Base-by-base conservation (phyloP, 768 basidiomycete species). In the Psilocybe subaeruginosa region DNA sequence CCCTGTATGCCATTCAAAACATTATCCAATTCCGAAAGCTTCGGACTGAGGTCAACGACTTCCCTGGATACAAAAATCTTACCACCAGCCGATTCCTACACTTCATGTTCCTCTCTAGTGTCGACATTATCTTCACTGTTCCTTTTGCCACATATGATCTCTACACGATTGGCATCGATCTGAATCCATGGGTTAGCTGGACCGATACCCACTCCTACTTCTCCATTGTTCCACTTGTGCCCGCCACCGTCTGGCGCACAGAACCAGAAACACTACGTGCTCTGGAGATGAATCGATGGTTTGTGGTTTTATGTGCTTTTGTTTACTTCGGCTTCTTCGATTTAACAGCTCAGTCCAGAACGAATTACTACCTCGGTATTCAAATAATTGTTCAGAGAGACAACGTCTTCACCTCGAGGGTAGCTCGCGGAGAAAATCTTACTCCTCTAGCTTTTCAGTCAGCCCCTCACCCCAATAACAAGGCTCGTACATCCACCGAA, bases 241-340 rank as follows among this genome's bases (percentile, higher is more conserved):
- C 23, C 2, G 23, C 23, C 23, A 23, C 23, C 23, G 23, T 77
- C 33, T 87, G 85, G 85, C 75, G 73, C 46, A 14, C 11, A 4
- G 29, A 46, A 31, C 55, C 41, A 7, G 3, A 27, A 16, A 31
- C 14, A 45, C 12, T 27, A n/a, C 55, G 6, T 16, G 41, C 14
- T 6, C 6, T 8, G 35, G 33, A 61, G 46, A 27, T 63, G 30
- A 47, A 8, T 12, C 47, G 63, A 12, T 64, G 64, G 64, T 17
- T 52, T 3, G 14, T 54, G 16, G 35, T 61, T 7, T 12, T 76
- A 5, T 79, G 77, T 45, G 77, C 80, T 0, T 66, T 85, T 31
- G 4, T 78, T 3, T 86, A 86, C 71, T 88, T 87, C 62, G 65
- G 68, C 5, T 80, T 84, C 69, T 87, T 87, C 63, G 85, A 84